phyloP scores from a whole-genome alignment of 2,329 filamentous ascomycete species.

The Niveomyces coronatus region DNA sequence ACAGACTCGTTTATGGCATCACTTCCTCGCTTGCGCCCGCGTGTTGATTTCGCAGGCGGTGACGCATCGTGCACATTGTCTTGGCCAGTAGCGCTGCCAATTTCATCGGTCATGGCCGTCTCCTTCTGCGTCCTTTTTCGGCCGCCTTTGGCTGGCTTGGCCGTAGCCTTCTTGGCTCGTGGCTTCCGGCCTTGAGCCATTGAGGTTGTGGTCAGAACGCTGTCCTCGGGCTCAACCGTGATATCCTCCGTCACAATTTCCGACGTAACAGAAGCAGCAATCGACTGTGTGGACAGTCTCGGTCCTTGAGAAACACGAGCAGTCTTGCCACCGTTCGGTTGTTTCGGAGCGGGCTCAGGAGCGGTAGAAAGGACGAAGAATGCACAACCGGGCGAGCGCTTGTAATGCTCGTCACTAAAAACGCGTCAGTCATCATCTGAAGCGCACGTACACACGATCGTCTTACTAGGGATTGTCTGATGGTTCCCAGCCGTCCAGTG shows the following conservation, averaged over 20 bases:
- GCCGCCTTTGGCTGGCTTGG: conserved; percentile 35
- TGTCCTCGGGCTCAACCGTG: conserved; percentile 44
- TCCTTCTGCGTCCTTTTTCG: conserved; percentile 39
- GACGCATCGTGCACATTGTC: conserved; percentile 16
- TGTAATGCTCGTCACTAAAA: conserved; percentile 71
- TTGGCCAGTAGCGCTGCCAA: conserved; percentile 19
- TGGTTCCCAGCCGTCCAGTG: conserved; percentile 89
- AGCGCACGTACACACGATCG: conserved; percentile 11
- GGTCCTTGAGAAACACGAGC: conserved; percentile 58
- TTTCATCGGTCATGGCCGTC: conserved; percentile 28
- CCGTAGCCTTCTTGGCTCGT: conserved; percentile 41
- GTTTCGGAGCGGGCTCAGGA: conserved; percentile 46
- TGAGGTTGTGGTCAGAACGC: conserved; percentile 47
- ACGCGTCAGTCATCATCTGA: conserved; percentile 15
- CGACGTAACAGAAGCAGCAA: conserved; percentile 37
- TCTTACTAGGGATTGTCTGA: conserved; percentile 77
- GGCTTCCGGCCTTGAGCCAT: conserved; percentile 37
- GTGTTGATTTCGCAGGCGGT: conserved; percentile 29
- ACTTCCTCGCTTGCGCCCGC: conserved; percentile 54
- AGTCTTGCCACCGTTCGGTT: conserved; percentile 41
- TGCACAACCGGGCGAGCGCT: conserved; percentile 65
- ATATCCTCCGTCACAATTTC: conserved; percentile 40
- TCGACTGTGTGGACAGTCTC: conserved; percentile 50
- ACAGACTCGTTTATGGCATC: conserved; percentile 44
- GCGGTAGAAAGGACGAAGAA: conserved; percentile 66